Conservation (phyloP, 495 filamentous ascomycete species). For the Poronia punctata region DNA sequence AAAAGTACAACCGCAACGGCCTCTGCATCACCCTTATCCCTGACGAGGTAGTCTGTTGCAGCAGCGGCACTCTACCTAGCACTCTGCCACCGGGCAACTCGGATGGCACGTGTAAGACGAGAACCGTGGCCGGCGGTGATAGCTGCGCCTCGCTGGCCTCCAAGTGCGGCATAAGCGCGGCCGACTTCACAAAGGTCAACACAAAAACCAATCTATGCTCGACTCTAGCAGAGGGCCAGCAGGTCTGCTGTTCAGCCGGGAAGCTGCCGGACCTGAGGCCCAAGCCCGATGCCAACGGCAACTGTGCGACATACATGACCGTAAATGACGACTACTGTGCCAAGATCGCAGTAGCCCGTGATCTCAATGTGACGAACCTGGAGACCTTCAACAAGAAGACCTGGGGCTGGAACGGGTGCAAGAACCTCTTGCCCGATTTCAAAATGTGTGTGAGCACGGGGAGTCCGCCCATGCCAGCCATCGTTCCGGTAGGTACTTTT, state of each 20-base stretch:
- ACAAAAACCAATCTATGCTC: conserved; percentile 27
- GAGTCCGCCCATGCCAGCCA: conserved; percentile 36
- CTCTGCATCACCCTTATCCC: no score
- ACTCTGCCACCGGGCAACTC: conserved; percentile 11
- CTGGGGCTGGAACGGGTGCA: conserved; percentile 47
- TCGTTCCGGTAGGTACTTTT: no score
- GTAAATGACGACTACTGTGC: conserved; percentile 28
- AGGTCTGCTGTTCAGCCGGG: conserved; percentile 44
- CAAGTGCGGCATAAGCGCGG: conserved; percentile 33
- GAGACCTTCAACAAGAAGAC: conserved; percentile 37
- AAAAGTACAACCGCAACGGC: no score
- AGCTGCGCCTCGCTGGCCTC: conserved; percentile 32
- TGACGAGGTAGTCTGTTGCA: no score
- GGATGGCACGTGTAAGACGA: conserved; percentile 22
- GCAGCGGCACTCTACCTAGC: no score
- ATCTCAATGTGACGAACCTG: conserved; percentile 29
- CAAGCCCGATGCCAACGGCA: conserved; percentile 34
- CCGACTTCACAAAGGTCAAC: conserved; percentile 37
- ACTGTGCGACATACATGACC: conserved; percentile 32
- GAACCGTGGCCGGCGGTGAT: conserved; percentile 23
- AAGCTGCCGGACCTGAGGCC: conserved; percentile 30
- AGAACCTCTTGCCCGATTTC: conserved; percentile 13
- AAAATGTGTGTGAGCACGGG: conserved; percentile 46
- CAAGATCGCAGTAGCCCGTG: conserved; percentile 19
- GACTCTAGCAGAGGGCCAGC: conserved; percentile 24